Evolutionary conservation across 2,329 filamentous ascomycete species (phyloP).

Genomic region (Aspergillus melleus): DNA sequence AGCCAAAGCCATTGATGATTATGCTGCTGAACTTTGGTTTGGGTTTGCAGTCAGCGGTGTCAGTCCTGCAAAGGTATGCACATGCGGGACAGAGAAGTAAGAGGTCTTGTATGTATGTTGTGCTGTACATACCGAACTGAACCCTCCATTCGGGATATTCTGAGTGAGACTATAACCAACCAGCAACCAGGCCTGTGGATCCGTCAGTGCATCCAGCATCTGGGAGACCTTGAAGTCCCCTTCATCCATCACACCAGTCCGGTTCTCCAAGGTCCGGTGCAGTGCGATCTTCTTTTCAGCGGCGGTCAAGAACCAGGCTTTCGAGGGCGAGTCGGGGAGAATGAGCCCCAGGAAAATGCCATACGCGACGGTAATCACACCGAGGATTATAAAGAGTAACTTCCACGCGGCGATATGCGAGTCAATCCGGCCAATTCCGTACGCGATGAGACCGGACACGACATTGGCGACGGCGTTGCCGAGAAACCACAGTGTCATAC

Average conservation of each 20-base stretch:
- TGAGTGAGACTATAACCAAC: conserved; percentile 6
- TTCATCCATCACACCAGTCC: neutral
- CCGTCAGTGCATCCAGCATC: conserved; percentile 28
- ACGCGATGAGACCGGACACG: neutral
- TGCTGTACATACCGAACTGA: no score
- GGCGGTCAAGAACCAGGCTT: neutral
- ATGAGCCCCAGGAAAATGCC: neutral
- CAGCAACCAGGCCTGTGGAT: conserved; percentile 30
- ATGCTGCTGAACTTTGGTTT: no score
- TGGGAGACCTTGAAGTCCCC: conserved; percentile 21
- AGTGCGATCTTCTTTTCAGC: neutral
- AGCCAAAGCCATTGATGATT: no score
- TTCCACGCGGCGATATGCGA: conserved; percentile 19
- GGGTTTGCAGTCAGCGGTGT: no score
- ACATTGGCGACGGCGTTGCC: neutral
- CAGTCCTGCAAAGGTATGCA: no score
- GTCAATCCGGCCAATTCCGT: conserved; percentile 2
- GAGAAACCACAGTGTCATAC: conserved; percentile 4
- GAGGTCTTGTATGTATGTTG: no score
- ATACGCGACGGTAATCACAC: neutral
- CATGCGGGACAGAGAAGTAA: no score
- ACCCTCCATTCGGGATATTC: no score
- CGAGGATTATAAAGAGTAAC: conserved; percentile 6
- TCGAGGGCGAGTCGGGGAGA: conserved; percentile 5
- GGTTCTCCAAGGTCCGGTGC: conserved; percentile 1